phyloP scores from a whole-genome alignment of 2,329 filamentous ascomycete genomes.

The Capronia epimyces region DNA sequence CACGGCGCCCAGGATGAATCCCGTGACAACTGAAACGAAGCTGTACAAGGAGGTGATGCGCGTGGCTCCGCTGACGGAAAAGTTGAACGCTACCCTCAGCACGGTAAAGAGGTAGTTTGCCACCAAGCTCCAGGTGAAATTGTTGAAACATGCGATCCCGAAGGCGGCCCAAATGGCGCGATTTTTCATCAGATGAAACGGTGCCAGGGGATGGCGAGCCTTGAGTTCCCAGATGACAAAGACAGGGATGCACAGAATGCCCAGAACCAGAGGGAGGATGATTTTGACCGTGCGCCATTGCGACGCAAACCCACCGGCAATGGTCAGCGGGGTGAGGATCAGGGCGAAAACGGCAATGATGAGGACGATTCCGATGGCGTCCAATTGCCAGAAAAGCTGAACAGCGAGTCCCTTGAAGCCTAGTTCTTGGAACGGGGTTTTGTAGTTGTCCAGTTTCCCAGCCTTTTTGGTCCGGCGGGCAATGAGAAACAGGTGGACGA shows the following conservation, averaged over 20 bases:
- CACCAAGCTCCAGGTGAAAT: slow-evolving; percentile 57
- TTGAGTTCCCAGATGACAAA: slow-evolving; percentile 53
- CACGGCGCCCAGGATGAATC: slow-evolving; percentile 51
- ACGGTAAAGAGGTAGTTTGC: slow-evolving; percentile 61
- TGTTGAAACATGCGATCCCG: slow-evolving; percentile 51
- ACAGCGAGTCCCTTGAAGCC: slow-evolving; percentile 20
- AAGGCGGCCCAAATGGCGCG: slow-evolving; percentile 57
- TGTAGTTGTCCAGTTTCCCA: slow-evolving; percentile 33
- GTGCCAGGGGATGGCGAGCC: slow-evolving; percentile 49
- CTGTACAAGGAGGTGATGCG: slow-evolving; percentile 56
- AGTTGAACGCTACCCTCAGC: slow-evolving; percentile 56
- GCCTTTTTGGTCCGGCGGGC: slow-evolving; percentile 46
- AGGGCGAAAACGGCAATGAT: slow-evolving; percentile 48
- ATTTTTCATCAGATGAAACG: slow-evolving; percentile 57
- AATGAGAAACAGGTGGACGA: slow-evolving; percentile 40
- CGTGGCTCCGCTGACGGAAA: slow-evolving; percentile 51
- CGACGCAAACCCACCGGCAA: slow-evolving; percentile 46
- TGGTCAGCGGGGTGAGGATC: slow-evolving; percentile 53
- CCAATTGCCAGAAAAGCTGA: slow-evolving; percentile 52
- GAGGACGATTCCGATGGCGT: slow-evolving; percentile 48
- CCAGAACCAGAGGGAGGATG: slow-evolving; percentile 47
- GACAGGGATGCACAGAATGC: slow-evolving; percentile 44
- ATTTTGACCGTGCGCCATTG: slow-evolving; percentile 50
- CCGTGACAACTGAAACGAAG: slow-evolving; percentile 52
- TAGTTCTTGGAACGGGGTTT: too few relatives aligned